Percentiles rank a stretch among this genome's conserved stretches.
Evolutionary conservation across 1,284 basidiomycete species (phyloP).

Genomic region (Apiotrichum veenhuisii): DNA sequence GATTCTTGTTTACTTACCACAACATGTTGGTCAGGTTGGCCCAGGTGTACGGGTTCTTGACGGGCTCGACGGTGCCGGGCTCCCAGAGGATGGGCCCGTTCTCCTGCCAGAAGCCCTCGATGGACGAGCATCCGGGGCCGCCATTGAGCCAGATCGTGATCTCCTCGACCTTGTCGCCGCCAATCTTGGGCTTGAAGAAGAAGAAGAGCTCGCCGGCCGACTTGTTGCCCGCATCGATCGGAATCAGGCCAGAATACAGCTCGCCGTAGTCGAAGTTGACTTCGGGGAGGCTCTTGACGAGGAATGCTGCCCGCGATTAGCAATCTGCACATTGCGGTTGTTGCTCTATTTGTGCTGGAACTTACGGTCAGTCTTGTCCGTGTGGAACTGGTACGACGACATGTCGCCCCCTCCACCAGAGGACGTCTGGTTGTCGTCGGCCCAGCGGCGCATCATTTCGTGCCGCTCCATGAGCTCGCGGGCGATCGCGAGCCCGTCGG

Average conservation of each 20-base stretch:
- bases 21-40: constrained; percentile 59
- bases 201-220: constrained; percentile 17
- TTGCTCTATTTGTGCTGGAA: too few species aligned
- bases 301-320: constrained; percentile 16
- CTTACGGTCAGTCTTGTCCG: constrained; percentile 6
- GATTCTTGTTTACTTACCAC: constrained; percentile 8
- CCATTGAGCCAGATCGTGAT: constrained; percentile 30
- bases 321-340: too few species aligned
- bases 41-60: constrained; percentile 69
- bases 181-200: constrained; percentile 22
- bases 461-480: too few species aligned
- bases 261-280: constrained; percentile 26
- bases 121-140: constrained; percentile 58
- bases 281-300: constrained; percentile 21
- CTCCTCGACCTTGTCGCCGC: constrained; percentile 23
- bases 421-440: too few species aligned
- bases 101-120: constrained; percentile 74
- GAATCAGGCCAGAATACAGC: constrained; percentile 26
- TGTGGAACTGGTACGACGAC: background rate
- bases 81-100: constrained; percentile 74
- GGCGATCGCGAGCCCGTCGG: too few species aligned
- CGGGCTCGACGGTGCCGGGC: constrained; percentile 62
- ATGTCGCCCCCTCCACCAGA: too few species aligned
- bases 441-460: too few species aligned
- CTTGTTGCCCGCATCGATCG: constrained; percentile 7